phyloP scores from a whole-genome alignment of 2,329 filamentous ascomycete species.

The Macroventuria anomochaeta region DNA sequence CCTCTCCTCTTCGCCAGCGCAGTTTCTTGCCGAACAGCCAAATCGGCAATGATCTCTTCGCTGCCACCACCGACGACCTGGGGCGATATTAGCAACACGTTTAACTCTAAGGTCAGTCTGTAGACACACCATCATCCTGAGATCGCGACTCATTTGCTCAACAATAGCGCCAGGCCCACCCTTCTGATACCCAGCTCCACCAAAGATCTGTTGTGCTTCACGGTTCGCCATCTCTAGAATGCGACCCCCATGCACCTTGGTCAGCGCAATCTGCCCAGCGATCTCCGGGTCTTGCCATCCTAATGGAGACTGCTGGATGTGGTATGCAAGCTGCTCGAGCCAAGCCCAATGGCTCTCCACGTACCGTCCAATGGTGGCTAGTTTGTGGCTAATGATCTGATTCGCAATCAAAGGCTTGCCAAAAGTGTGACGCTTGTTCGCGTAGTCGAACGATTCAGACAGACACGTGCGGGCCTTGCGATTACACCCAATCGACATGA shows the following conservation, averaged over 20 bases:
- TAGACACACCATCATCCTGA: conserved; percentile 59
- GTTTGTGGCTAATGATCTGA: conserved; percentile 66
- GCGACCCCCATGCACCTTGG: conserved; percentile 59
- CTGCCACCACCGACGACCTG: conserved; percentile 59
- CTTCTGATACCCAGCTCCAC: conserved; percentile 60
- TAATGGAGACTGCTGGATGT: conserved; percentile 55
- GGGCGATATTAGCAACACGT: conserved; percentile 5
- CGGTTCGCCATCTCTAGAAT: conserved; percentile 59
- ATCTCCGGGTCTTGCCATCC: conserved; percentile 49
- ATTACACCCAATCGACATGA: conserved; percentile 63
- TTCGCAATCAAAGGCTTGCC: conserved; percentile 64
- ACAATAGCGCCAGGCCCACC: conserved; percentile 57
- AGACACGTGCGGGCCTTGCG: conserved; percentile 64
- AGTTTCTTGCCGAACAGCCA: conserved; percentile 59
- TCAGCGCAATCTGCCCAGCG: conserved; percentile 49
- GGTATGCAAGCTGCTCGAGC: conserved; percentile 66
- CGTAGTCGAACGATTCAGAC: conserved; percentile 61
- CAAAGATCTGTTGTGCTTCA: conserved; percentile 63
- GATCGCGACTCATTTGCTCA: conserved; percentile 62
- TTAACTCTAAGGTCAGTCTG: fast-evolving
- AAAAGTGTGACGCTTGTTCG: conserved; percentile 63
- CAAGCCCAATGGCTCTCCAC: conserved; percentile 69
- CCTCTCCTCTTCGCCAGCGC: conserved; percentile 50
- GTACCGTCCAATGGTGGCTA: conserved; percentile 64
- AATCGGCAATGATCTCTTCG: conserved; percentile 62